phyloP scores from a whole-genome alignment of 2,329 filamentous ascomycete genomes.

The Claviceps quebecensis region DNA sequence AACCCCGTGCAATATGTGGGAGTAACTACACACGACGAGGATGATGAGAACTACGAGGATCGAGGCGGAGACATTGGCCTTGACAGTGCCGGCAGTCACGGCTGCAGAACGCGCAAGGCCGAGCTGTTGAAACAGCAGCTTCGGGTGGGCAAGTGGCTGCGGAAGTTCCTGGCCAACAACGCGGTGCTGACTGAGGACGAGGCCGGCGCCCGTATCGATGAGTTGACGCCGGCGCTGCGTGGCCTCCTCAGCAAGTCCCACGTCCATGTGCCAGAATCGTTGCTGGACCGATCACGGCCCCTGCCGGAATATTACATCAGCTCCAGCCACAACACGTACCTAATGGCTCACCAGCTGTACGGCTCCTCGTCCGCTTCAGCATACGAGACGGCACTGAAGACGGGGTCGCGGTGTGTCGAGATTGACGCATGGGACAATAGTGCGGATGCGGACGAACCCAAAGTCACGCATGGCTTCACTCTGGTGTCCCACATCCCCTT shows the following conservation, averaged over 20 bases:
- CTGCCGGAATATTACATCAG: constrained; percentile 59
- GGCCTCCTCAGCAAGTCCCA: constrained; percentile 42
- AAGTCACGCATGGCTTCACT: constrained; percentile 58
- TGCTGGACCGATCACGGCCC: constrained; percentile 44
- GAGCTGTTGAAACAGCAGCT: constrained; percentile 39
- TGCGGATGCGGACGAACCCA: constrained; percentile 47
- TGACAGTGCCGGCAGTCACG: constrained; percentile 43
- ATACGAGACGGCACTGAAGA: constrained; percentile 47
- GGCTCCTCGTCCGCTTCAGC: constrained; percentile 47
- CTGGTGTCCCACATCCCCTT: constrained; percentile 53
- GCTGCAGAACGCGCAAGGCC: constrained; percentile 35
- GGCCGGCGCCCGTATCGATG: constrained; percentile 26
- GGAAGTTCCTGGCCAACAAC: constrained; percentile 39
- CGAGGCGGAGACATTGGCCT: constrained; percentile 18
- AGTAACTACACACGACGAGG: constrained; percentile 6
- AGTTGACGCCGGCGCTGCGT: constrained; percentile 31
- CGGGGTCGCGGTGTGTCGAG: constrained; percentile 56
- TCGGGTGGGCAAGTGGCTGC: constrained; percentile 44
- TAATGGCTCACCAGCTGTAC: constrained; percentile 55
- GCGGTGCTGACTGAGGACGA: constrained; percentile 34
- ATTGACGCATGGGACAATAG: constrained; percentile 60
- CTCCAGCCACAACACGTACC: constrained; percentile 61
- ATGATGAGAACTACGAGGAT: constrained; percentile 20
- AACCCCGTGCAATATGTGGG: too few relatives aligned
- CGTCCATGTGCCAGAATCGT: constrained; percentile 37